These are phyloP conservation scores for Coniosporium tulheliwenetii DNA, from an alignment of 2,329 filamentous ascomycete species.

Conservation along the genomic window DNA sequence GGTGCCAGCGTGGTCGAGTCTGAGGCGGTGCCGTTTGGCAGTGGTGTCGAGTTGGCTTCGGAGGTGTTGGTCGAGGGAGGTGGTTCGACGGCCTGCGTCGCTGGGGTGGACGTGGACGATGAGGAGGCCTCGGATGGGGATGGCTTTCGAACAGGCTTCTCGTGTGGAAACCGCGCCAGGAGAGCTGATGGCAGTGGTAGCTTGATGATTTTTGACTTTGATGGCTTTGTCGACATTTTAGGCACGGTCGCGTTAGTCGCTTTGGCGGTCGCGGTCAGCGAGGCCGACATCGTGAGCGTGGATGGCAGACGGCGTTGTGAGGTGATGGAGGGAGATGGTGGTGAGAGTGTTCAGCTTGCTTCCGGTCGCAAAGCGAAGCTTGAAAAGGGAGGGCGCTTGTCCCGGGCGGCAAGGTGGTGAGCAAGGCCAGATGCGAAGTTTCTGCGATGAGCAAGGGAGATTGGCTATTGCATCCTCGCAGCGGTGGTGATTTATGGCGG, in stretches of 20 bases:
- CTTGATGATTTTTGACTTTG: slow-evolving; percentile 17
- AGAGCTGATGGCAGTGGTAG: slow-evolving; percentile 22
- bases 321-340: slow-evolving; percentile 1
- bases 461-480: neutral
- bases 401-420: neutral
- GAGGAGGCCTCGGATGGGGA: slow-evolving; percentile 20
- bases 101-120: slow-evolving; percentile 19
- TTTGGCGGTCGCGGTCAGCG: slow-evolving; percentile 12
- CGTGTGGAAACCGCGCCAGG: slow-evolving; percentile 2
- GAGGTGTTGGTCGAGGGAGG: slow-evolving; percentile 22
- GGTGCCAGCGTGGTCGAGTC: slow-evolving; percentile 26
- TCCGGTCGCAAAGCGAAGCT: slow-evolving; percentile 1
- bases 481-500: slow-evolving; percentile 3
- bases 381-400: neutral
- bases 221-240: slow-evolving; percentile 6
- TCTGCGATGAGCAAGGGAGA: neutral
- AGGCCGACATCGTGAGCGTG: slow-evolving; percentile 9
- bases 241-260: slow-evolving; percentile 14
- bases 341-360: slow-evolving; percentile 1
- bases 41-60: slow-evolving; percentile 25
- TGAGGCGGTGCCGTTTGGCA: slow-evolving; percentile 12
- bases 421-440: neutral
- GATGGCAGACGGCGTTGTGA: slow-evolving; percentile 1
- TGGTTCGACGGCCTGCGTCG: slow-evolving; percentile 17
- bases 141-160: slow-evolving; percentile 5